A percentile compares a stretch with the other conserved stretches of the same genome.
Evolutionary conservation across 2,329 filamentous ascomycete genomes (phyloP).

Genomic region (Shiraia sp.): DNA sequence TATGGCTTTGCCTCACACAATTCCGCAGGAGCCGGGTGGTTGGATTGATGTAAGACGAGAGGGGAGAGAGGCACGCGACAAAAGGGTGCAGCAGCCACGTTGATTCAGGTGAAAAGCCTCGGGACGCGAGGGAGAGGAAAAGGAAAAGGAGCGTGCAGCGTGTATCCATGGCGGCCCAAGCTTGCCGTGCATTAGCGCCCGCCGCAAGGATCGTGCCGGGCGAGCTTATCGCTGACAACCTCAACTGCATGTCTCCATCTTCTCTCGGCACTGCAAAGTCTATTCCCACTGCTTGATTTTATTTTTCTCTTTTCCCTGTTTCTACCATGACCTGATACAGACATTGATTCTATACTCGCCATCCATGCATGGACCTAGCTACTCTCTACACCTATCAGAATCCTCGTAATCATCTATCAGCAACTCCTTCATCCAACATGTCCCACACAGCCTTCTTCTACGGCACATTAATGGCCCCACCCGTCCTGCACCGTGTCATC

Average conservation of each 20-base stretch:
- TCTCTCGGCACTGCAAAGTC: neutral
- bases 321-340: neutral
- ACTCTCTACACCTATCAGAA: slow-evolving; percentile 12
- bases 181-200: slow-evolving; percentile 30
- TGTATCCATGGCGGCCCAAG: too few species aligned
- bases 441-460: slow-evolving; percentile 67
- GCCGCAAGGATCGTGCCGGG: slow-evolving; percentile 12
- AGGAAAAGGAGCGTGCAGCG: slow-evolving; percentile 2
- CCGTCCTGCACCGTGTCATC: slow-evolving; percentile 84
- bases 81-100: neutral
- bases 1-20: too few species aligned
- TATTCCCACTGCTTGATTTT: too few species aligned
- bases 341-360: neutral
- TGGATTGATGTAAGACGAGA: neutral
- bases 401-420: neutral
- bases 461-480: slow-evolving; percentile 78
- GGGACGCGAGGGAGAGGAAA: slow-evolving; percentile 2
- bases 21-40: neutral
- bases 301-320: too few species aligned
- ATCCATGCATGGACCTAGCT: slow-evolving; percentile 14
- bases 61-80: neutral
- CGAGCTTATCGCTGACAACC: slow-evolving; percentile 6
- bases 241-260: neutral
- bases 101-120: too few species aligned
- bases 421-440: slow-evolving; percentile 12